Base-by-base conservation (phyloP, 2,329 filamentous ascomycete genomes). In the Diaporthe sp. region DNA sequence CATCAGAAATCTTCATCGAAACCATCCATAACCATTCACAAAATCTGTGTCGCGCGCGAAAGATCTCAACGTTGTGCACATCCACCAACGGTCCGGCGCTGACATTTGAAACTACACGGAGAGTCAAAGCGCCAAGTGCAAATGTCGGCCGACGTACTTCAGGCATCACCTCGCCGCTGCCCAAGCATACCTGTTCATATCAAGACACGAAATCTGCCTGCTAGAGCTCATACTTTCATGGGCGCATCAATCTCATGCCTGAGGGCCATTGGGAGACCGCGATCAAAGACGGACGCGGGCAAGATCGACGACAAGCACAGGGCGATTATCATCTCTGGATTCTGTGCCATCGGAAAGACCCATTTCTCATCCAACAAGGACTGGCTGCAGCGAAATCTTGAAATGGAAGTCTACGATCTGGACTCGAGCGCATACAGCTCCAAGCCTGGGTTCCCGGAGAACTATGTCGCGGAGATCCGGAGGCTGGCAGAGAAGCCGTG, bases 341-440 rank as follows among this genome's bases (percentile, higher is more conserved):
- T 71, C 33, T 47, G 55, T 3, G 72, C 71, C 35, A 73, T 75
- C 40, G 74, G 74, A 13, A 75, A 75, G 55, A 71, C 71, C 12
- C 47, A 68, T 38, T 69, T 55, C 17, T 69, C 66, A 5, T 60
- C 61, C 25, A 50, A 30, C 25, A 45, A 74, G 28, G 13, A 35
- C 57, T 3, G 35, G 9, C 8, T 45, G 19, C 15, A 22, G 12
- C 13, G 33, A 13, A 25, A 19, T 3, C 25, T 9, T 12, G 17
- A 17, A 1, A 30, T 66, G 19, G 47, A 74, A 19, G 47, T 75
- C 0, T 13, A 73, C 15, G 74, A 75, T 22, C 12, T 75, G 17
- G 74, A 75, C 66, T 75, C 74, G 28, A 74, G 74, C 57, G 33
- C 45, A 0, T 75, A 74, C 50, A 73, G 71, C 57, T 61, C 66